A percentile compares a stretch with the other conserved stretches of the same genome.
These are phyloP conservation scores for Circinella minor DNA, from an alignment of 371 early-diverging fungal species.

Conservation along the genomic window DNA sequence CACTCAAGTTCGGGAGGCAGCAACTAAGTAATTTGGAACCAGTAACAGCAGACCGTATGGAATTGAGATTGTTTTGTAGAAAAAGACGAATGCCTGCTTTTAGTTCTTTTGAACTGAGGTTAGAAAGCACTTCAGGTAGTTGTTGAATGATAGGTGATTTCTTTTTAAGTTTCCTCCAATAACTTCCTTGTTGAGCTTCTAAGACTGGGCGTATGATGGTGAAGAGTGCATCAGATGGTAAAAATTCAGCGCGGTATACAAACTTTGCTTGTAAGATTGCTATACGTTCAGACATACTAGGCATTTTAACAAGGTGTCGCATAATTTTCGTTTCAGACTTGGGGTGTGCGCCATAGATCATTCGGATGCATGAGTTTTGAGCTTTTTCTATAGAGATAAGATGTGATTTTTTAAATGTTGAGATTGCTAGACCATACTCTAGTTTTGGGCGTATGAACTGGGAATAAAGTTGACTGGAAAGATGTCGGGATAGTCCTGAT, in stretches of 20 bases:
- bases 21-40: too few species aligned
- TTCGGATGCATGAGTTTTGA: constrained; percentile 25
- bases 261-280: constrained; percentile 6
- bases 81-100: too few species aligned
- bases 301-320: constrained; percentile 10
- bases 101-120: too few species aligned
- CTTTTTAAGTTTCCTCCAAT: too few species aligned
- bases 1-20: too few species aligned
- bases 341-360: constrained; percentile 20
- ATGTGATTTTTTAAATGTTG: background rate
- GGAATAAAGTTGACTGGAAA: background rate
- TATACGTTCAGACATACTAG: background rate
- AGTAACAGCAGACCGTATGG: too few species aligned
- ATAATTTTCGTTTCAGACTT: constrained; percentile 21
- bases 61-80: too few species aligned
- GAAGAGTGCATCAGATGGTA: constrained; percentile 20
- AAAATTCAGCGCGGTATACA: background rate
- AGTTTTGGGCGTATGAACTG: constrained; percentile 13
- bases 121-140: too few species aligned
- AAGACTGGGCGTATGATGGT: background rate
- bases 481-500: constrained; percentile 12
- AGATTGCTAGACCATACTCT: constrained; percentile 18
- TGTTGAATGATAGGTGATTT: too few species aligned
- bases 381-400: background rate
- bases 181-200: background rate